Evolutionary conservation across 495 filamentous ascomycete genomes (phyloP).

Genomic region (Penicillium cataractarum): DNA sequence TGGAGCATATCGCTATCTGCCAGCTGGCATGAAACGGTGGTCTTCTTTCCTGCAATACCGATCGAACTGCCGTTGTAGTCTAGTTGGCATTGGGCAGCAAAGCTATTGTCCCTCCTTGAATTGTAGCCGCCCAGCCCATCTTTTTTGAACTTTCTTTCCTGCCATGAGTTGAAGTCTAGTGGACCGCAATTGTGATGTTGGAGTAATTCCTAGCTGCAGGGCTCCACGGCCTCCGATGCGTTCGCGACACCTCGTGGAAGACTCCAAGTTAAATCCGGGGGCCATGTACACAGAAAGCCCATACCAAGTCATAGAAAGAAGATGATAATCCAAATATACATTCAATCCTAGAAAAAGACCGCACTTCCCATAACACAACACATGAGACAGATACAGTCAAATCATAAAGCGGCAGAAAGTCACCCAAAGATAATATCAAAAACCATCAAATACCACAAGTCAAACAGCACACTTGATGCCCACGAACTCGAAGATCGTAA

Average conservation of each 20-base stretch:
- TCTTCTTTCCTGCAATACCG: neutral
- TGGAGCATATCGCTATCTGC: slow-evolving; percentile 9
- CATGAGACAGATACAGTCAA: neutral
- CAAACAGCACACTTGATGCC: neutral
- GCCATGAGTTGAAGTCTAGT: too few species aligned
- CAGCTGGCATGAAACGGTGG: slow-evolving; percentile 1
- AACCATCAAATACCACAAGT: neutral
- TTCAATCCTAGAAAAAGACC: neutral
- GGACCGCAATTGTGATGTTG: too few species aligned
- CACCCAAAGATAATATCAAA: neutral
- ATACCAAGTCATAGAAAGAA: neutral
- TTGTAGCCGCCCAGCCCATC: too few species aligned
- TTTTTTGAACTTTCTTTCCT: too few species aligned
- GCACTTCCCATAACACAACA: neutral
- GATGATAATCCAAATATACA: neutral
- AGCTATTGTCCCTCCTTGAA: too few species aligned
- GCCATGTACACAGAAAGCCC: neutral
- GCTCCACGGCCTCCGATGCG: too few species aligned
- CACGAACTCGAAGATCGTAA: neutral
- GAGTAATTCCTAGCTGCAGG: too few species aligned
- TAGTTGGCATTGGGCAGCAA: slow-evolving; percentile 6
- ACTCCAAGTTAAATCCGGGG: too few species aligned
- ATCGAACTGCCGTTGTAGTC: slow-evolving; percentile 1
- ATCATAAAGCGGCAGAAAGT: neutral
- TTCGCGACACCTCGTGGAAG: too few species aligned